Base-by-base conservation (phyloP, 2,329 filamentous ascomycete species). In the Aspergillus viridinutans region DNA sequence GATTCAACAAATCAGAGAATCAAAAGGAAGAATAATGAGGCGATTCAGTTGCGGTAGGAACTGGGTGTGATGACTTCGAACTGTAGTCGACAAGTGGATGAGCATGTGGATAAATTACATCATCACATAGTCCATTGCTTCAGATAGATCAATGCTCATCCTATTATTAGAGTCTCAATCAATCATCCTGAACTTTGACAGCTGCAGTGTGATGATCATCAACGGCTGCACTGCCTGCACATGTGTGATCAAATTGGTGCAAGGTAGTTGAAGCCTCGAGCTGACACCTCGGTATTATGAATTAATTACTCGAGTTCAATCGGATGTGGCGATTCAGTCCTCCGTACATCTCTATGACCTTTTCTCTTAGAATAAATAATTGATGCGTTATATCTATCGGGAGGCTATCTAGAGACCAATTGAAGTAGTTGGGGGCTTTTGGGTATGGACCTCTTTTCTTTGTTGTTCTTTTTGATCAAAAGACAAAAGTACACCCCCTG, bases 61-160 rank as follows among this genome's bases (percentile, higher is more conserved):
- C 3, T 25, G 4, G 3, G 21, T 12, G 20, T 26, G 45, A 49
- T 12, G 26, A 17, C 32, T 49, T 3, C 3, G 20, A 17, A 48
- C 17, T 48, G 8, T 23, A 25, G 6, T 49, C 5, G 12, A 7
- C 21, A 28, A 26, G 10, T 23, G 23, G 12, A 25, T 17, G 23
- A n/a, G n/a, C 14, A 49, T 26, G 47, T 49, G 47, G 47, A 49
- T 25, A n/a, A n/a, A 57, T 64, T 57, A 62, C 61, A 61, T 56
- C 58, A 58, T 64, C 58, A 59, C 60, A 49, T 54, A 50, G 48
- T 52, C 51, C 57, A 42, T 32, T 52, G 57, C 53, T 59, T 61
- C 52, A 59, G 55, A 51, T 54, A 49, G 48, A 52, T 32, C 55
- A 12, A 23, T 45, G 21, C 2, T 20, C 40, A 17, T 43, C 40